A percentile compares a stretch with the other conserved stretches of the same genome.
Conservation (phyloP, 2,329 filamentous ascomycete genomes). For the Botrytis fabae region DNA sequence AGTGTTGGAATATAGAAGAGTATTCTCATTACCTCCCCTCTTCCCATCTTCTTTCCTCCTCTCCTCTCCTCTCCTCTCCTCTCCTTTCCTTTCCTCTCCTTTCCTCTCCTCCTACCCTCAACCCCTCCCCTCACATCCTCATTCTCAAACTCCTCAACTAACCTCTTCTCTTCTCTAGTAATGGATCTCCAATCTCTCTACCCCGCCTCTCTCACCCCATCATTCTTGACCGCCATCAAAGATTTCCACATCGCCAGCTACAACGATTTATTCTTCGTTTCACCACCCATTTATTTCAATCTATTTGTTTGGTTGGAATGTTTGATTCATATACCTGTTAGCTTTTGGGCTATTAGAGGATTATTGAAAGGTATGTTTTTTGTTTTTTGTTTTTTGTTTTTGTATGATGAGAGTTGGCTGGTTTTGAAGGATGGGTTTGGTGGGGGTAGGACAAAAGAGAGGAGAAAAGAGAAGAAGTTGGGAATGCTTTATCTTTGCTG, state of each 20-base stretch:
- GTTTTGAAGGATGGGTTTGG: background rate
- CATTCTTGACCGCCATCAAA: constrained; percentile 51
- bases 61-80: background rate
- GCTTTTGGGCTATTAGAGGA: constrained; percentile 58
- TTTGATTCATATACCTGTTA: constrained; percentile 61
- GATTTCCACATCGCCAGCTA: constrained; percentile 61
- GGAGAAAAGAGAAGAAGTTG: background rate
- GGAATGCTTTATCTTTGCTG: background rate
- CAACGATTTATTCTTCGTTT: constrained; percentile 62
- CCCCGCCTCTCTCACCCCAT: constrained; percentile 51
- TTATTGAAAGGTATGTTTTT: constrained; percentile 49
- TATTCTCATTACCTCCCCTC: background rate
- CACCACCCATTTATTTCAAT: constrained; percentile 59
- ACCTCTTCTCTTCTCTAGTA: constrained; percentile 44
- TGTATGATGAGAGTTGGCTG: background rate
- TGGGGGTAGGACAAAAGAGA: background rate
- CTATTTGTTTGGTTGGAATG: constrained; percentile 59
- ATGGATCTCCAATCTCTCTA: constrained; percentile 63
- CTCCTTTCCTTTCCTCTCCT: background rate
- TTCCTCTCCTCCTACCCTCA: background rate
- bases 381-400: background rate
- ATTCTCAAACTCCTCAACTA: background rate
- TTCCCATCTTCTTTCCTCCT: too few relatives aligned
- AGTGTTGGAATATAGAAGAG: background rate
- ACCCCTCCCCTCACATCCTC: background rate